These are phyloP conservation scores for Chrysoporthe cubensis DNA, from an alignment of 2,329 filamentous ascomycete species.

Conservation along the genomic window DNA sequence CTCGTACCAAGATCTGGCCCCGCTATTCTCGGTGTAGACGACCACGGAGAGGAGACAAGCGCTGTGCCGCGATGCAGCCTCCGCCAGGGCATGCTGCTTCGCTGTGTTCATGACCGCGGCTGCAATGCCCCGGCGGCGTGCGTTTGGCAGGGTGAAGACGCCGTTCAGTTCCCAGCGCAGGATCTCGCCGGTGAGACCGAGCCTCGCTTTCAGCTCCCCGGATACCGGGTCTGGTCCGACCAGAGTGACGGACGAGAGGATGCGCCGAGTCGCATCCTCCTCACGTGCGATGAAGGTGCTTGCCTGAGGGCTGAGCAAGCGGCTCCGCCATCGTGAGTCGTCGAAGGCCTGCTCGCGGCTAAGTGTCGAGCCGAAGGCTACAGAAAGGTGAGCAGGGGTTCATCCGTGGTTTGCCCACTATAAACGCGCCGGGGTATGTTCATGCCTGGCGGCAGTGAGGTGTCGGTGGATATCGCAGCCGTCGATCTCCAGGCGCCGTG, in stretches of 20 bases:
- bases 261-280: conserved; percentile 25
- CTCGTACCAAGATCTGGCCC: conserved; percentile 9
- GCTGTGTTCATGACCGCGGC: conserved; percentile 38
- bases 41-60: conserved; percentile 27
- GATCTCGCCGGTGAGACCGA: conserved; percentile 24
- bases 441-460: conserved; percentile 10
- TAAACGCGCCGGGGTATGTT: background rate
- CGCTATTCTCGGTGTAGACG: conserved; percentile 29
- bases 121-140: conserved; percentile 42
- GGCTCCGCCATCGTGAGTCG: conserved; percentile 41
- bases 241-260: conserved; percentile 40
- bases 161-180: conserved; percentile 41
- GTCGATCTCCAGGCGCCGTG: conserved; percentile 25
- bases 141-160: conserved; percentile 43
- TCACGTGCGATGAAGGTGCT: conserved; percentile 40
- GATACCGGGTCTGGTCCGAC: conserved; percentile 38
- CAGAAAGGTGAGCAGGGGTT: conserved; percentile 31
- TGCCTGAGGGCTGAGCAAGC: conserved; percentile 41
- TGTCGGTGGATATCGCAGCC: conserved; percentile 19
- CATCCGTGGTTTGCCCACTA: background rate
- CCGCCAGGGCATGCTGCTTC: conserved; percentile 33
- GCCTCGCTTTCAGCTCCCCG: conserved; percentile 24
- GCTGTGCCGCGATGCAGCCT: conserved; percentile 32
- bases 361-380: conserved; percentile 45
- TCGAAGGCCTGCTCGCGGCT: conserved; percentile 40